These are phyloP conservation scores for Fraxinus cuspidata DNA, from an alignment of 257 asterid species.

Conservation along the genomic window DNA sequence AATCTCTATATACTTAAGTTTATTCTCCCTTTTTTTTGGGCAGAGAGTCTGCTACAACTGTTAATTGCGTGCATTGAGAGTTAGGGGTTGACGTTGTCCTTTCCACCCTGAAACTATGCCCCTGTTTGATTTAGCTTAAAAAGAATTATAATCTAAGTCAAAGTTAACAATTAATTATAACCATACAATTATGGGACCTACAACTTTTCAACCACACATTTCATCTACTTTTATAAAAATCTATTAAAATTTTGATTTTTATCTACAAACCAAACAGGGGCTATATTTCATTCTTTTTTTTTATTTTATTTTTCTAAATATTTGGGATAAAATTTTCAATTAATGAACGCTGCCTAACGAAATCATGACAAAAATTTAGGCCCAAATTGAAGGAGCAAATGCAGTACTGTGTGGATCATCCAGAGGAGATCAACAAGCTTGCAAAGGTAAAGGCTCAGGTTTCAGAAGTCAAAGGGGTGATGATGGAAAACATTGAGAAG, in stretches of 20 bases:
- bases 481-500: conserved; percentile 99
- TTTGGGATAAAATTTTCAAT: neutral
- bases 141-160: too few relatives aligned
- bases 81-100: conserved; percentile 51
- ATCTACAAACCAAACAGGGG: too few relatives aligned
- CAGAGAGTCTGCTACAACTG: conserved; percentile 89
- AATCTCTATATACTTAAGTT: conserved; percentile 5
- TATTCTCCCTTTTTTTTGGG: conserved; percentile 1
- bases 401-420: conserved; percentile 94
- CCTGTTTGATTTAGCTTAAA: too few relatives aligned
- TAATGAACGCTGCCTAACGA: conserved; percentile 13
- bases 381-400: conserved; percentile 94
- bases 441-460: conserved; percentile 95
- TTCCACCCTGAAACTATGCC: neutral
- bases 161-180: too few relatives aligned
- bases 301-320: neutral
- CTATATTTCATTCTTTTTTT: neutral
- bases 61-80: conserved; percentile 70
- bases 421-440: conserved; percentile 89
- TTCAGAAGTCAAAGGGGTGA: conserved; percentile 94
- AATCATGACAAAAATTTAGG: conserved; percentile 37
- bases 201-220: too few relatives aligned
- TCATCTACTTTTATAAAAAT: too few relatives aligned
- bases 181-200: too few relatives aligned
- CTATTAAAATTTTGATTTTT: too few relatives aligned